Evolutionary conservation across 306 rosid species (phyloP), one percentile per base, ranked within the genome.

Genomic region (Cucumis hystrix): DNA sequence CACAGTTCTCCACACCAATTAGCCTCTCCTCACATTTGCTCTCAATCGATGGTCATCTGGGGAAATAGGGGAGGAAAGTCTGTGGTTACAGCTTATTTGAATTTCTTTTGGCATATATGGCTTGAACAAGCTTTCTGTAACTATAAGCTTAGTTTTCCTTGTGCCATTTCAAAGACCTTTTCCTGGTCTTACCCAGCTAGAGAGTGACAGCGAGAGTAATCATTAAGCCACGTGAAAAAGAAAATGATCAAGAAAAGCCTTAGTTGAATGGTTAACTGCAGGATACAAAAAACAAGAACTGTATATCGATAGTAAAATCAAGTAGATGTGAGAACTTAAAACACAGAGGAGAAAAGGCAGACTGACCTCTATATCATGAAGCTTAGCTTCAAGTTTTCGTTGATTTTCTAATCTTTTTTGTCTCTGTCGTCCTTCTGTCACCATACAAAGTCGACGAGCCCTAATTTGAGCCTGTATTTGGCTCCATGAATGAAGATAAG

Each of bases 351-450:
- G 70, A 18, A 39, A 57, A 6, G 20, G 64, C 41, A 74, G 83
- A 75, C 60, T 80, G 82, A 92, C 99, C 96, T 90, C 99, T 63
- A 95, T 57, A 82, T 78, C 93, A 78, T 92, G 99, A 77, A 95
- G 92, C 81, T 90, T 95, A 64, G 92, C 97, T 88, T 95, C 97
- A 23, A 95, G 96, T 82, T 95, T 95, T 76, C 86, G 89, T 83
- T 88, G 99, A 85, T 87, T 89, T 83, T 90, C 96, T 52, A 90
- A 85, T 84, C 87, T 95, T 84, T 90, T 95, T 88, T 85, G 89
- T 83, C 78, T 87, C 83, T 85, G 80, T 77, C 87, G 87, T 74
- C 93, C 97, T 81, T 95, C 99, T 8, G 97, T 86, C 74, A 95
- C 99, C 99, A 95, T 95, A 82, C 80, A 90, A 74, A 92, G 80